Base-by-base conservation (phyloP, 768 basidiomycete species). In the Termitomyces sp. region DNA sequence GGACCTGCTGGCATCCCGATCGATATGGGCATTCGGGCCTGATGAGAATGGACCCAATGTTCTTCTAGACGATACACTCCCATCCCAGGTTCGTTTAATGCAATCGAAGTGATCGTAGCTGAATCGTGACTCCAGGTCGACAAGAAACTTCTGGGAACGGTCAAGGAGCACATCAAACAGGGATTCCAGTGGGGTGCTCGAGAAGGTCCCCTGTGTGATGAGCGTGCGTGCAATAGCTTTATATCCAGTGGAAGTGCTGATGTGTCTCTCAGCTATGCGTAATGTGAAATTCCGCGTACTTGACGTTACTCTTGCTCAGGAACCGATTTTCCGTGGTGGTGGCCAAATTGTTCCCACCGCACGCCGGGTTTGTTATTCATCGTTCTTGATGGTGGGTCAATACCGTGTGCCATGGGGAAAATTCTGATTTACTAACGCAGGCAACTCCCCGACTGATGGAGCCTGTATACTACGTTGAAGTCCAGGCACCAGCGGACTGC, bases 111-210 rank as follows among this genome's bases (percentile, higher is more conserved):
- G 21, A 38, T 53, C 30, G 26, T 6, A 26, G 15, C 41, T 54
- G 10, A 54, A 21, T 47, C 42, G 35, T 49, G 21, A 28, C 43
- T 38, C 17, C 62, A 93, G 87, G 84, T 97, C 43, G 96, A 99
- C 74, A 97, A 97, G 73, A 98, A 95, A 69, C 65, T 94, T 52
- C 74, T 99, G 51, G 84, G 81, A 37, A 87, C 88, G 6, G 92
- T 98, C 54, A 95, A 86, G 73, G 96, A 98, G 62, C 89, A 94
- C 60, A 87, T 99, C 66, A 98, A 94, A 74, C 97, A 99, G 73
- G 97, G 97, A 37, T 99, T 99, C 86, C 97, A 97, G 67, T 98
- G 97, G 97, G 97, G 94, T 50, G 87, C 96, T 48, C 83, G 97
- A 50, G 97, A 99, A 77, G 97, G 97, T 7, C 97, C 97, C 40